Base-by-base conservation (phyloP, 2,329 filamentous ascomycete genomes). In the Sporothrix brasiliensis region DNA sequence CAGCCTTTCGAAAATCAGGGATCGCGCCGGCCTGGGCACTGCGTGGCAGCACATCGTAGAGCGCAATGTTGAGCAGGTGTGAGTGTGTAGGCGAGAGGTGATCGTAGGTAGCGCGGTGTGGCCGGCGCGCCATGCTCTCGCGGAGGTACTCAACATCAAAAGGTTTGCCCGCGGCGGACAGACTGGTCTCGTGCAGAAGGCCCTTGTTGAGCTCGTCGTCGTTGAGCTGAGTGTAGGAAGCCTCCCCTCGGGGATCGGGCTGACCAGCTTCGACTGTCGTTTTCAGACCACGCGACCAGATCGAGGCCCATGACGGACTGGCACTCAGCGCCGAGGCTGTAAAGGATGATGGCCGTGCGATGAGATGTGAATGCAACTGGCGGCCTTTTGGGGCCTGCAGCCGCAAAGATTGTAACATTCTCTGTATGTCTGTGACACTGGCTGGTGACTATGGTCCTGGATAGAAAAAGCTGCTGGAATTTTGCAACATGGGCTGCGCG, bases 21-120 rank as follows among this genome's bases (percentile, higher is more conserved):
- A 72, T 65, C 3, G 16, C 19, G n/a, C 56, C 69, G 72, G 75
- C 71, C 78, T 77, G 50, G 77, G 81, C 73, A 77, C 80, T 50
- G 76, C 73, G 66, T 1, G 77, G 76, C 69, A 77, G 61, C 74
- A 71, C 49, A 76, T 76, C 69, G 70, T 74, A 72, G 1, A 94
- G 84, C 10, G 89, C 85, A 41, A 88, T 81, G 73, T 85, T 83
- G 61, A 97, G 85, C 60, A 92, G 87, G 79, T 89, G 83, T 0
- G 89, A 90, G 39, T 84, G 85, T 69, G 86, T 88, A 0, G 89
- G 86, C 47, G 85, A 84, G 60, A 86, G 79, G 72, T 79, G 78
- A 76, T 86, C 84, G 27, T 77, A 77, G 71, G 82, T 81, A 73
- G 78, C 71, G 72, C 80, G 82, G 27, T 72, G 41, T 19, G 73